Base-by-base conservation (phyloP, 1,284 basidiomycete genomes). In the Amylostereum chailletii region DNA sequence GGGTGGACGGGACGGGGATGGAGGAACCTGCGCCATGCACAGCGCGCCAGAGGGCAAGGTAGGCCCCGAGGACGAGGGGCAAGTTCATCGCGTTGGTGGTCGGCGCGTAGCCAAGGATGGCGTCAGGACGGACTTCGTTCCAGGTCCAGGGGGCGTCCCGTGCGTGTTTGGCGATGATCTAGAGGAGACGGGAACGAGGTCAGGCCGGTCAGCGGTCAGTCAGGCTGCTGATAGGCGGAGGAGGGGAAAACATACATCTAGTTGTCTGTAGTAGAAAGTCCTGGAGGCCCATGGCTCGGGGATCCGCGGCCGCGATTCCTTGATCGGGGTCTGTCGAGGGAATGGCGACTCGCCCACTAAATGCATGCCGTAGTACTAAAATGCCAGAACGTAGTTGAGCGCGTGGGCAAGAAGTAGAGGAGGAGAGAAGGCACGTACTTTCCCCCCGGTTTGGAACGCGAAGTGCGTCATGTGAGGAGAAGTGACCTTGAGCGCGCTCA, bases 31-130 rank as follows among this genome's bases (percentile, higher is more conserved):
- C 9, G 40, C 47, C 47, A 31, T 48, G 34, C 11, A 44, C 47
- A 5, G 47, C 47, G 19, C 47, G 47, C 26, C 34, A 48, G 42
- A 48, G 47, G 29, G 47, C 39, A 41, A 48, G 39, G 33, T 42
- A 42, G 34, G 34, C 47, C 19, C 47, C 47, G 42, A 48, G 30
- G 8, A 33, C 33, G 30, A 42, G 47, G 9, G 47, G 40, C 27
- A 31, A 26, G 34, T 48, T 48, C 47, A 48, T 48, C 26, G 47
- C 41, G 34, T 42, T 48, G 11, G n/a, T 29, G 31, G 39, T 48
- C 7, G 47, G 47, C n/a, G 47, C 47, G 34, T 39, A 48, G 40
- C 47, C 47, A 32, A 48, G n/a, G 40, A 48, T 48, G 40, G 31
- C 31, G 42, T 48, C 47, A 30, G 47, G 47, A 33, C 47, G 41